These are phyloP conservation scores for Chamaecyparis obtusa DNA, from an alignment of 75 land plant species.

Conservation along the genomic window DNA sequence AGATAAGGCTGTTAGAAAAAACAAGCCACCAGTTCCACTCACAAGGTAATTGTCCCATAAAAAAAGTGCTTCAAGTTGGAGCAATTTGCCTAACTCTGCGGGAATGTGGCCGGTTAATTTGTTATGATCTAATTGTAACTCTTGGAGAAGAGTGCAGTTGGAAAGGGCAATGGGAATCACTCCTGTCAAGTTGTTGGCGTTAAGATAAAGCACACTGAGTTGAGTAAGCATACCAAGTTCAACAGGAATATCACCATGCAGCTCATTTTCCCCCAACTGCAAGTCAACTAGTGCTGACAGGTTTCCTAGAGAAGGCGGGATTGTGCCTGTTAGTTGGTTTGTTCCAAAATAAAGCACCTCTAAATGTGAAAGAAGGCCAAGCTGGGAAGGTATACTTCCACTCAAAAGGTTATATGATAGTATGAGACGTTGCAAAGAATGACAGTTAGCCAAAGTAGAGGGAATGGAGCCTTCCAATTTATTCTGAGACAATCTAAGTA, in stretches of 20 bases:
- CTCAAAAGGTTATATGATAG: too few species aligned
- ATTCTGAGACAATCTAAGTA: neutral
- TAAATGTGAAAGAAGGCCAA: neutral
- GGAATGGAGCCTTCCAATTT: neutral
- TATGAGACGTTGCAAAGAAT: neutral
- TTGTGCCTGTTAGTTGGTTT: neutral
- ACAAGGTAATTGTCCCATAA: neutral
- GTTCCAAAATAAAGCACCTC: neutral
- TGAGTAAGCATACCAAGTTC: neutral
- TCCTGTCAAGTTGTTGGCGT: neutral
- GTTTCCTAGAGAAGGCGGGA: neutral
- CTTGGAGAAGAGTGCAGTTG: constrained; percentile 20
- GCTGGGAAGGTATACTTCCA: too few species aligned
- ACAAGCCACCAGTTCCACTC: too few species aligned
- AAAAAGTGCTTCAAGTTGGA: neutral
- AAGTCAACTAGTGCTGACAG: neutral
- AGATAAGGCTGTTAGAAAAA: too few species aligned
- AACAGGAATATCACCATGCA: neutral
- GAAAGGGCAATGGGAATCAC: neutral
- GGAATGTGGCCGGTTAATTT: neutral
- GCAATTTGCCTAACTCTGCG: neutral
- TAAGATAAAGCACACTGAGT: neutral
- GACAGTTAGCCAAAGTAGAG: neutral
- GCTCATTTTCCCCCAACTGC: neutral
- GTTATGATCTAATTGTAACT: neutral